These are phyloP conservation scores for Excoecaria cochinchinensis DNA, from an alignment of 345 rosid species.

Conservation along the genomic window DNA sequence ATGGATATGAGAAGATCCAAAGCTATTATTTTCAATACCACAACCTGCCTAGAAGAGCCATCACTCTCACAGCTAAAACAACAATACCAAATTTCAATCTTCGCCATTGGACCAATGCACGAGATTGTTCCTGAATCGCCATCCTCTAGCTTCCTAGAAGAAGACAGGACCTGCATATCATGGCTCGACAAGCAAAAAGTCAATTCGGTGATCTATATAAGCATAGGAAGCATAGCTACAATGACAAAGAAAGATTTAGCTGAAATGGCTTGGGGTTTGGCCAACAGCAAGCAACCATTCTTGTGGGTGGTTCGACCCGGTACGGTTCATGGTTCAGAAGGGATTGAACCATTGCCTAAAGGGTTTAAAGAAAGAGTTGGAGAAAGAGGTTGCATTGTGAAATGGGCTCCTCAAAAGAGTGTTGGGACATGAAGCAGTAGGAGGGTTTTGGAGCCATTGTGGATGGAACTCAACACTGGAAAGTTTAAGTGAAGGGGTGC, in stretches of 20 bases:
- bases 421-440: no score
- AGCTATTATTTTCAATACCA: constrained; percentile 32
- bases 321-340: neutral
- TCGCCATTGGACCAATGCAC: constrained; percentile 33
- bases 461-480: no score
- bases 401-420: no score
- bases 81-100: constrained; percentile 13
- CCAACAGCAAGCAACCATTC: neutral
- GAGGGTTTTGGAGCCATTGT: no score
- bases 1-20: neutral
- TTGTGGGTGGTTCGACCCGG: constrained; percentile 6
- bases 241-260: neutral
- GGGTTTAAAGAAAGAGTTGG: neutral
- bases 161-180: constrained; percentile 16
- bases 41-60: constrained; percentile 23
- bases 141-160: constrained; percentile 7
- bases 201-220: neutral
- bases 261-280: constrained; percentile 3
- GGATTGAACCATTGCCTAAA: neutral
- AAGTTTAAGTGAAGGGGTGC: no score
- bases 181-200: neutral
- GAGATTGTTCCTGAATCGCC: constrained; percentile 6
- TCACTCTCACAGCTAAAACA: constrained; percentile 16
- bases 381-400: neutral
- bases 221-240: neutral